A percentile compares a stretch with the other conserved stretches of the same genome.
phyloP scores from a whole-genome alignment of 371 early-diverging fungal species.

The Smittium mucronatum region DNA sequence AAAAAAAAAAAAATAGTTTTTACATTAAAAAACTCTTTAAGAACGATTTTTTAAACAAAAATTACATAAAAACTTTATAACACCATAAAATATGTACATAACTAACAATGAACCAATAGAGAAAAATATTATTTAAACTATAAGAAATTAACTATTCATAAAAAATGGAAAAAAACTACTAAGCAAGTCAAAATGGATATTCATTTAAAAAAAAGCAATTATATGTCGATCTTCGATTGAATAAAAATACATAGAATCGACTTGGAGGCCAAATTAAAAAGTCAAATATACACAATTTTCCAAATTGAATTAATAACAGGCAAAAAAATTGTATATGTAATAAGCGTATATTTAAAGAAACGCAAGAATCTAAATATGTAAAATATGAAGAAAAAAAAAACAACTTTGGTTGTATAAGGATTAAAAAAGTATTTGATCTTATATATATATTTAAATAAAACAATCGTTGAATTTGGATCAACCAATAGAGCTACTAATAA shows the following conservation, averaged over 20 bases:
- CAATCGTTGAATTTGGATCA: background rate
- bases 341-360: background rate
- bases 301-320: constrained; percentile 8
- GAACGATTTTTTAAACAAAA: background rate
- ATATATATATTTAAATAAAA: background rate
- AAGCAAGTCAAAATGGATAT: background rate
- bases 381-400: background rate
- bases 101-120: background rate
- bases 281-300: background rate
- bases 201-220: background rate
- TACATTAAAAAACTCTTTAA: background rate
- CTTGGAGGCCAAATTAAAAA: constrained; percentile 1
- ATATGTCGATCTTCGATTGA: background rate
- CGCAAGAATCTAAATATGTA: background rate
- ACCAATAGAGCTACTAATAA: background rate
- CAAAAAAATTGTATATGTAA: background rate
- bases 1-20: background rate
- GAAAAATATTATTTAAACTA: background rate
- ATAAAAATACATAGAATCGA: background rate
- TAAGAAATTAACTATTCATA: background rate
- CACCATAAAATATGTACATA: background rate
- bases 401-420: constrained; percentile 6
- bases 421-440: background rate
- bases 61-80: background rate
- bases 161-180: background rate